Evolutionary conservation across 495 filamentous ascomycete species (phyloP), one percentile per base, ranked within the genome.

Genomic region (Pyronema omphalodes): DNA sequence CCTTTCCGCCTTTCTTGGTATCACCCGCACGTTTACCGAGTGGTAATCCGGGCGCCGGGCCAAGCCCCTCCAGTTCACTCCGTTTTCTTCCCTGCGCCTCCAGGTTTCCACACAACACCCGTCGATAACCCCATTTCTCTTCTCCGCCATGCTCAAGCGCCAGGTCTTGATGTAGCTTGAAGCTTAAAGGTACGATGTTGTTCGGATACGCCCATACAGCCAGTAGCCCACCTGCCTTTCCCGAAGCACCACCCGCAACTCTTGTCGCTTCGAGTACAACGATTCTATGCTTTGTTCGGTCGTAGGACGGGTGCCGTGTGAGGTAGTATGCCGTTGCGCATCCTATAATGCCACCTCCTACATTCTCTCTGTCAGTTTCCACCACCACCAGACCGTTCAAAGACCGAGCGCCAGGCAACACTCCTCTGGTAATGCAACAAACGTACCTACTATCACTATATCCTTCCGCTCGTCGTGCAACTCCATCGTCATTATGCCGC

Each of bases 281-380:
- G 57, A 98, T 79, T 50, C 71, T 81, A 64, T 94, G 83, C 36
- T 77, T 74, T 6, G 73, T 65, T 18, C 84, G 77, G 65, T 91
- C 74, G 68, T 82, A 98, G 18, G 77, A 78, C 9, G 85, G 83
- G 68, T 98, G 91, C 56, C 86, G 81, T 1, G 87, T 89, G 11
- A 98, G 72, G 65, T 83, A 96, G 68, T 98, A 98, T 51, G 91
- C 91, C 11, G 86, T 86, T 53, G 86, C 91, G 67, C 81, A 84
- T 60, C 91, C 91, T 62, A 98, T 94, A 53, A 98, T 88, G 63
- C 91, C 91, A 60, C 89, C 91, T 59, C 91, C 89, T 88, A 52
- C 33, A 54, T 55, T 18, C 17, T 41, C 11, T 41, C 23, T 29
- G 23, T 29, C 23, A 29, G 23, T 29, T 12, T 43, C 12, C 40